Percentiles rank a stretch among this genome's conserved stretches.
Evolutionary conservation across 2,329 filamentous ascomycete species (phyloP).

Genomic region (Coleophoma cylindrospora): DNA sequence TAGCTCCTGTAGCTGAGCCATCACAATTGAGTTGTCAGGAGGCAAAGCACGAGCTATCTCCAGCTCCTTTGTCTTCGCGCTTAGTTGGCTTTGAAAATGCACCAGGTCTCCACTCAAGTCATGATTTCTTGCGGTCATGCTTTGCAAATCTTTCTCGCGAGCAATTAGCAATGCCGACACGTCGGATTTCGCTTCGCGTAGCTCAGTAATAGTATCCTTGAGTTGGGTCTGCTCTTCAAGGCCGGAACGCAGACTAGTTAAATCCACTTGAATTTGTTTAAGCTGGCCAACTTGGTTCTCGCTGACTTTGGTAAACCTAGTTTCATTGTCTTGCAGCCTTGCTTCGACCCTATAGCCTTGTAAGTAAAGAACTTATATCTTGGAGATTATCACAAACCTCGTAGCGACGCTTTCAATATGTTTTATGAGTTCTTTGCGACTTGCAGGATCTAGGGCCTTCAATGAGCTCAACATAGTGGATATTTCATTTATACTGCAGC

Average conservation of each 20-base stretch:
- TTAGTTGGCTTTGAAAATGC: constrained; percentile 11
- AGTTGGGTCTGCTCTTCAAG: constrained; percentile 11
- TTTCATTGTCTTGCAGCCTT: too few relatives aligned
- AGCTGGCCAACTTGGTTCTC: too few relatives aligned
- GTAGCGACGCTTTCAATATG: too few relatives aligned
- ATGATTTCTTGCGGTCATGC: constrained; percentile 8
- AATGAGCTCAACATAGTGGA: too few relatives aligned
- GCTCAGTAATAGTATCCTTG: constrained; percentile 13
- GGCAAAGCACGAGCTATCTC: constrained; percentile 6
- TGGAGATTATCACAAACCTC: too few relatives aligned
- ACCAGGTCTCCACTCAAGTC: constrained; percentile 11
- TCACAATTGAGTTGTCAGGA: constrained; percentile 14
- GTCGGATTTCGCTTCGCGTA: constrained; percentile 13
- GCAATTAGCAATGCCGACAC: constrained; percentile 9
- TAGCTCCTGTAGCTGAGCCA: constrained; percentile 13
- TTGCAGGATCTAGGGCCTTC: too few relatives aligned
- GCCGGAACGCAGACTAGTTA: constrained; percentile 6
- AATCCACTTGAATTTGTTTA: too few relatives aligned
- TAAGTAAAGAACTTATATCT: too few relatives aligned
- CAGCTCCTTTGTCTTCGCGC: constrained; percentile 16
- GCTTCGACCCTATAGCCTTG: too few relatives aligned
- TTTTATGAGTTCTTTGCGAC: too few relatives aligned
- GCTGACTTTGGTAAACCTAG: too few relatives aligned
- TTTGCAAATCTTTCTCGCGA: constrained; percentile 9
- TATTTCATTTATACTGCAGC: constrained; percentile 9